These are phyloP conservation scores for Vitis cinerea DNA, from an alignment of 164 flowering plant genomes.

Conservation along the genomic window DNA sequence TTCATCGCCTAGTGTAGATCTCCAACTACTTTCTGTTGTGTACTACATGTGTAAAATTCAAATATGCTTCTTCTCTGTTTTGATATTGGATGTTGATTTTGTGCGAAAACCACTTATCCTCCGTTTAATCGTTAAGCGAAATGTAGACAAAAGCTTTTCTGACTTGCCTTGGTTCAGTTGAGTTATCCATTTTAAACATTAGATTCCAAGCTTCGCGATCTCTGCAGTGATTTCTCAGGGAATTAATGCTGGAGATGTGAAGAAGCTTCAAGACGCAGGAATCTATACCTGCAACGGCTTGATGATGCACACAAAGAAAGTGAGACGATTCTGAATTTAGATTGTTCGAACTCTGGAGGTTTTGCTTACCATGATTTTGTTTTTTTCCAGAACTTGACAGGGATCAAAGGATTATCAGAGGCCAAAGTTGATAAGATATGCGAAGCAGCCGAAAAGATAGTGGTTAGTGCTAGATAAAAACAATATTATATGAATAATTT, in stretches of 20 bases:
- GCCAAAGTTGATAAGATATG: slow-evolving; percentile 98
- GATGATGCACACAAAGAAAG: slow-evolving; percentile 99
- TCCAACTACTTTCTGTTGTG: not conserved
- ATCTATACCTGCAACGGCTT: slow-evolving; percentile 96
- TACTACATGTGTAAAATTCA: not conserved
- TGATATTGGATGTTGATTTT: not conserved
- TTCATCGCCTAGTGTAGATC: not conserved
- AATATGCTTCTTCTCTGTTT: not conserved
- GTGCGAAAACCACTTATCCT: too few relatives aligned
- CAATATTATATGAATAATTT: not conserved
- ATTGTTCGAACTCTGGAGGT: not conserved
- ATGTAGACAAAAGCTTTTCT: too few relatives aligned
- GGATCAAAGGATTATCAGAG: slow-evolving; percentile 95
- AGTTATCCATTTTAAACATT: too few relatives aligned
- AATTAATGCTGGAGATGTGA: slow-evolving; percentile 96
- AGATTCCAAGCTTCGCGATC: not conserved
- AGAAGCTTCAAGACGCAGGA: slow-evolving; percentile 99
- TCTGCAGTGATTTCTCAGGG: slow-evolving; percentile 83
- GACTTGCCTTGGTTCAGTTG: too few relatives aligned
- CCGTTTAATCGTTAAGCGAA: too few relatives aligned
- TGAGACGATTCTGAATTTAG: slow-evolving; percentile 11
- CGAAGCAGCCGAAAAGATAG: slow-evolving; percentile 97
- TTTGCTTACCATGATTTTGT: not conserved
- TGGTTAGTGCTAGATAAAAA: slow-evolving; percentile 45
- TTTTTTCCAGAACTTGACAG: slow-evolving; percentile 64